phyloP scores from a whole-genome alignment of 176 grass and related monocot genomes.

The Oryza australiensis region DNA sequence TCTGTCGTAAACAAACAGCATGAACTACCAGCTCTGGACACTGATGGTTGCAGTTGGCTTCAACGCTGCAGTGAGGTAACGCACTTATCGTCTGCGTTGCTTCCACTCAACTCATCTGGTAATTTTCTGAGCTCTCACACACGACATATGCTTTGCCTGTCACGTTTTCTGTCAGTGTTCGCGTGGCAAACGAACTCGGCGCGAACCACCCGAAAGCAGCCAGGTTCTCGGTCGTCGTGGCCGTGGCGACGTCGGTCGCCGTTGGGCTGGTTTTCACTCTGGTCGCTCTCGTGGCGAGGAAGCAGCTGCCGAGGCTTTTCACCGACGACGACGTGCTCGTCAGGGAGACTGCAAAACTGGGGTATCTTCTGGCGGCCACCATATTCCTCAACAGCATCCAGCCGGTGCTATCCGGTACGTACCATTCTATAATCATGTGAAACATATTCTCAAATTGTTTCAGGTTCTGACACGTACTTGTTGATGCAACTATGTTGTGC shows the following conservation, averaged over 20 bases:
- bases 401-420: conserved; percentile 66
- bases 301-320: conserved; percentile 57
- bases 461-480: not conserved
- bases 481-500: not conserved
- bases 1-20: conserved; percentile 20
- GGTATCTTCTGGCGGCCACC: conserved; percentile 58
- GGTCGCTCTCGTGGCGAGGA: conserved; percentile 39
- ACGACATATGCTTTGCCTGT: not conserved
- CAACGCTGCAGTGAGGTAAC: conserved; percentile 69
- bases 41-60: conserved; percentile 73
- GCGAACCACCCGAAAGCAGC: conserved; percentile 66
- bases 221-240: conserved; percentile 56
- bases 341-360: conserved; percentile 52
- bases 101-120: not conserved
- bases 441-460: not conserved
- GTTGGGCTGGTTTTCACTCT: conserved; percentile 52
- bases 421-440: not conserved
- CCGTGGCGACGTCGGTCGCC: conserved; percentile 45
- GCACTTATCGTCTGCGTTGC: not conserved
- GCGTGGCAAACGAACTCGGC: conserved; percentile 77
- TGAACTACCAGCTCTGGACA: conserved; percentile 72
- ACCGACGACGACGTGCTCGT: conserved; percentile 32
- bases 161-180: conserved; percentile 38
- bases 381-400: conserved; percentile 82
- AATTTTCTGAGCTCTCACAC: no score